Base-by-base conservation (phyloP, 1,139 yeast genomes). In the Yamadazyma songkhlaensis region DNA sequence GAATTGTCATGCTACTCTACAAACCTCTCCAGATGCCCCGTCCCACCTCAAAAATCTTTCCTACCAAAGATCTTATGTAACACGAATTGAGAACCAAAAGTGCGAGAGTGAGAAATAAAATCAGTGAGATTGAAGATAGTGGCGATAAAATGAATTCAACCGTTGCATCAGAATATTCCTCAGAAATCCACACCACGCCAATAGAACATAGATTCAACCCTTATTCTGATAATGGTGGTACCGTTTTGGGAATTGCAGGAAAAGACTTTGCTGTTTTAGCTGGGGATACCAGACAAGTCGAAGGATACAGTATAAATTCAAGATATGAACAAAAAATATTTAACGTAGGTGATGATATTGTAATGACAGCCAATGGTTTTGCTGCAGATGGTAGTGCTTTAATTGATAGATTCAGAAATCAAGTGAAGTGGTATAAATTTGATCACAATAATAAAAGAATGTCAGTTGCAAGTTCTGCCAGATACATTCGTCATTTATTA, bases 221-320 rank as follows among this genome's bases (percentile, higher is more conserved):
- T 38, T 92, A 92, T 67, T 74, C 94, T 36, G 97, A 92, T 62
- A 89, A 90, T 55, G 99, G 99, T 50, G 99, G 99, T 53, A 90
- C 97, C 6, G 92, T 90, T 41, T 70, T 92, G 49, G 99, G 97
- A 42, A 92, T 92, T 63, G 97, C 98, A 3, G 98, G 99, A 34
- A 87, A 87, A 57, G 97, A 92, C 62, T 92, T 89, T 56, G 97
- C 96, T 23, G 94, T 92, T 29, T 74, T 92, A 45, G 98, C 99
- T 1, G 97, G 98, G 35, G 98, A 94, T 62, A 92, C 99, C 14
- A 84, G 99, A 69, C 96, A 86, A 59, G 89, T 95, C 6, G 84
- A 85, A 26, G 98, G 97, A 25, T 92, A 88, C 66, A 83, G 89
- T 46, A 94, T 92, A 62, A 89, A 92, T 60, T 82, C 97, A 14